Percentiles rank a stretch among this genome's conserved stretches.
These are phyloP conservation scores for Firmiana major DNA, from an alignment of 345 rosid species.

Conservation along the genomic window DNA sequence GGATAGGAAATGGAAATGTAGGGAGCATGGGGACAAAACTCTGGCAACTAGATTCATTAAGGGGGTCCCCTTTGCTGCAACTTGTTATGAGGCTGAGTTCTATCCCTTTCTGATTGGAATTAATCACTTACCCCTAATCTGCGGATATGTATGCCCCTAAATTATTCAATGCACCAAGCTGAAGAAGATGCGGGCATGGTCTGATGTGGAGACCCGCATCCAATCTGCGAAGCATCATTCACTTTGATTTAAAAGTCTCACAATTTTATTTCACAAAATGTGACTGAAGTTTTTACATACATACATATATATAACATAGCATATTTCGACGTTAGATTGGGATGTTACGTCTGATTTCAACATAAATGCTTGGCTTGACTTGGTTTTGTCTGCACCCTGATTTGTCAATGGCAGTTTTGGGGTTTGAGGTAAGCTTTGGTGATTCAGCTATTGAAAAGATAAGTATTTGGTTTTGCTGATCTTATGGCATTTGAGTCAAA, in stretches of 20 bases:
- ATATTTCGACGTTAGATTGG: no score
- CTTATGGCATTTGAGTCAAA: no score
- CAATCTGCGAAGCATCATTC: no score
- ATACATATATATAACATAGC: no score
- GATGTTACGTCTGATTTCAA: no score
- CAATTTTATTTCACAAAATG: no score
- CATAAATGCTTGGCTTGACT: neutral
- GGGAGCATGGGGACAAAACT: neutral
- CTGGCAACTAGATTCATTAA: neutral
- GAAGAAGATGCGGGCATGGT: no score
- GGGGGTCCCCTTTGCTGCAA: constrained; percentile 6
- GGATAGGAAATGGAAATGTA: neutral
- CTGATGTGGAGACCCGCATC: no score
- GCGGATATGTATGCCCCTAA: neutral
- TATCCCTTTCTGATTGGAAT: neutral
- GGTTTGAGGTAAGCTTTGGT: neutral
- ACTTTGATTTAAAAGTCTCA: no score
- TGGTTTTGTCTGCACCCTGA: neutral
- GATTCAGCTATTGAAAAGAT: neutral
- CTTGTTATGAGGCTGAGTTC: neutral
- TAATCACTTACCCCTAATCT: neutral
- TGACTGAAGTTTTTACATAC: no score
- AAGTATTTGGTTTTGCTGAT: no score
- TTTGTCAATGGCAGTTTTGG: neutral
- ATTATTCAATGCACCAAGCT: neutral